phyloP scores from a whole-genome alignment of 108 stramenopile species.

The Schizochytrium sp. region DNA sequence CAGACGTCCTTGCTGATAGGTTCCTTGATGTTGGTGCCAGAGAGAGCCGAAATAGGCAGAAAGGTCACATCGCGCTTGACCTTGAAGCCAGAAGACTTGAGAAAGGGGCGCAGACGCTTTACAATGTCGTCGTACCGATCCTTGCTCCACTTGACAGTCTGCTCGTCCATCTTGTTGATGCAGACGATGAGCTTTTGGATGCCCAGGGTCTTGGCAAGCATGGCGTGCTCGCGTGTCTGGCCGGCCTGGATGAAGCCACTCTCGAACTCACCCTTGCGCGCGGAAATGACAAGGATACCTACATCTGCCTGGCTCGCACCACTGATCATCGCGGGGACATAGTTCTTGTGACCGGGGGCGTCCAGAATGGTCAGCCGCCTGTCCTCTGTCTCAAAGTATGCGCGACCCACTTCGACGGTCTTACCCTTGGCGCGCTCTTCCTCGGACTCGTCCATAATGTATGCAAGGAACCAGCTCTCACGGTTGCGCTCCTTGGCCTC shows the following conservation, averaged over 20 bases:
- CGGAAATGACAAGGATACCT: slow-evolving; percentile 95
- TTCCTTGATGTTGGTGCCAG: slow-evolving; percentile 89
- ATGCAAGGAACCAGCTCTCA: slow-evolving; percentile 98
- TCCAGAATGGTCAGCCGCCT: slow-evolving; percentile 98
- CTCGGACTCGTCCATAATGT: slow-evolving; percentile 99
- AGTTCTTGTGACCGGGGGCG: slow-evolving; percentile 99
- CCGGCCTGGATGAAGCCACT: slow-evolving; percentile 96
- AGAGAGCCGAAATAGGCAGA: slow-evolving; percentile 89
- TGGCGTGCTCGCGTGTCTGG: slow-evolving; percentile 97
- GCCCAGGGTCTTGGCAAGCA: slow-evolving; percentile 96
- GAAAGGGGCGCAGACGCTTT: slow-evolving; percentile 84
- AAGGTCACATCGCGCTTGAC: slow-evolving; percentile 96
- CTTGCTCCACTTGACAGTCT: slow-evolving; percentile 85
- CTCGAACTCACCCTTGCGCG: slow-evolving; percentile 95
- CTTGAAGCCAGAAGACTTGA: slow-evolving; percentile 86
- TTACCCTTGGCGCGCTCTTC: slow-evolving; percentile 99
- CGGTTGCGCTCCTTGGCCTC: slow-evolving; percentile 99
- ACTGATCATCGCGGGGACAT: slow-evolving; percentile 99
- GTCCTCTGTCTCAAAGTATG: slow-evolving; percentile 81
- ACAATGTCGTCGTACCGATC: slow-evolving; percentile 91
- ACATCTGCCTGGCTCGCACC: slow-evolving; percentile 94
- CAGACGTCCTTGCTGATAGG: slow-evolving; percentile 72
- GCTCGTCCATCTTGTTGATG: slow-evolving; percentile 99
- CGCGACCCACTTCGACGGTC: slow-evolving; percentile 97
- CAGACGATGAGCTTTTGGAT: slow-evolving; percentile 89